Evolutionary conservation across 345 rosid species (phyloP), one percentile per base, ranked within the genome.

Genomic region (Gossypium bickii): DNA sequence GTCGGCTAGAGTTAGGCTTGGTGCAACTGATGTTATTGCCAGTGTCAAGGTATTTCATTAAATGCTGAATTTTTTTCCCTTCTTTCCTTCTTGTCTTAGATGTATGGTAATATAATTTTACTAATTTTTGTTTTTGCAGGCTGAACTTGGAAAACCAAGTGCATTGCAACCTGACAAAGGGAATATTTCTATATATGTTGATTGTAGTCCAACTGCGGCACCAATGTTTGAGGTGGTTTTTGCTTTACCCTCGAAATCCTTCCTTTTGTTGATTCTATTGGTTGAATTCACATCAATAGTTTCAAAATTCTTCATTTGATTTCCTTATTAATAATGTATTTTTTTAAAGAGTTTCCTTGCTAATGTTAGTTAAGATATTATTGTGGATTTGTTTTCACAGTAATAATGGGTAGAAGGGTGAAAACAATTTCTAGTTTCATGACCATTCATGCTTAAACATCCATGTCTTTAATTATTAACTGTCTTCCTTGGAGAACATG

Each of bases 11-110:
- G 90, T 95, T 22, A 83, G 82, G 72, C 76, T 93, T 24, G 98
- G 97, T 67, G 89, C 85, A 55, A 93, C 94, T 4, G 94, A 95
- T 82, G 97, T 93, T 72, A 89, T 95, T 89, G 97, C 98, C 18
- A 84, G 96, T 82, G 97, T 93, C 70, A 95, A 95, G 98, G 98
- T 93, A 85, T 67, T 51, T 43, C 65, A 67, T 51, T 71, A 20
- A 27, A 49, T 22, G 17, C 47, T 0, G 17, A 16, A 48, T 2
- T 7, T 15, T 57, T 13, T 12, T 1, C 7, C 2, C 56, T 22
- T 25, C 25, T 4, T 25, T 59, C 12, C 1, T 48, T 17, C 20
- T 66, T 16, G 61, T 62, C 62, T 62, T 74, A 13, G 60, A n/a
- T 52, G 34, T 18, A 22, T 2, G 12, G 34, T 60, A 48, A 45